phyloP scores from a whole-genome alignment of 2,329 filamentous ascomycete species.

The Coniochaeta sp. region DNA sequence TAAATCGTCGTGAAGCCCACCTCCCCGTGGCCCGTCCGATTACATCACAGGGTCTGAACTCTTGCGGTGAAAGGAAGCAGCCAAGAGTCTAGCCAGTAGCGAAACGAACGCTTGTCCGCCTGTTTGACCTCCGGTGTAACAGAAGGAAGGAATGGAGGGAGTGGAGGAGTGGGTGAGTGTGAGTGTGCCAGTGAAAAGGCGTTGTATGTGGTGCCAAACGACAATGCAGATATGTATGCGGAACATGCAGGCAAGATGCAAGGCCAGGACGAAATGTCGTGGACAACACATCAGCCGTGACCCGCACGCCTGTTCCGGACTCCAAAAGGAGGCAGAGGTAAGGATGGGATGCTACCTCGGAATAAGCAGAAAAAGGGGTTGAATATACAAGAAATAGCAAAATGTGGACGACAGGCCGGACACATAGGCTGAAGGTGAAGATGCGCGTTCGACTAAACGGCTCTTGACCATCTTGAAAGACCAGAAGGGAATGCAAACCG shows the following conservation, averaged over 20 bases:
- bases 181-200: too few relatives aligned
- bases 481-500: too few relatives aligned
- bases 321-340: too few relatives aligned
- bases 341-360: background rate
- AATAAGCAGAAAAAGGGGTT: background rate
- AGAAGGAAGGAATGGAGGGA: background rate
- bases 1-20: background rate
- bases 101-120: background rate
- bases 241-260: background rate
- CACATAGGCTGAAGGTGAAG: too few relatives aligned
- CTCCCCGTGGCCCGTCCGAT: background rate
- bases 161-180: too few relatives aligned
- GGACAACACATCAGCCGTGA: background rate
- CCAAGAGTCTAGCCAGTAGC: background rate
- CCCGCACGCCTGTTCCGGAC: background rate
- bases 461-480: too few relatives aligned
- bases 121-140: background rate
- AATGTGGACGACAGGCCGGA: too few relatives aligned
- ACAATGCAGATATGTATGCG: background rate
- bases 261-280: background rate
- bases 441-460: too few relatives aligned
- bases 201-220: background rate
- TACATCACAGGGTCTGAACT: background rate
- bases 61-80: background rate
- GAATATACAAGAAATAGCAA: too few relatives aligned